Evolutionary conservation across 345 rosid genomes (phyloP), one percentile per base, ranked within the genome.

Genomic region (Rhizophora mangle): DNA sequence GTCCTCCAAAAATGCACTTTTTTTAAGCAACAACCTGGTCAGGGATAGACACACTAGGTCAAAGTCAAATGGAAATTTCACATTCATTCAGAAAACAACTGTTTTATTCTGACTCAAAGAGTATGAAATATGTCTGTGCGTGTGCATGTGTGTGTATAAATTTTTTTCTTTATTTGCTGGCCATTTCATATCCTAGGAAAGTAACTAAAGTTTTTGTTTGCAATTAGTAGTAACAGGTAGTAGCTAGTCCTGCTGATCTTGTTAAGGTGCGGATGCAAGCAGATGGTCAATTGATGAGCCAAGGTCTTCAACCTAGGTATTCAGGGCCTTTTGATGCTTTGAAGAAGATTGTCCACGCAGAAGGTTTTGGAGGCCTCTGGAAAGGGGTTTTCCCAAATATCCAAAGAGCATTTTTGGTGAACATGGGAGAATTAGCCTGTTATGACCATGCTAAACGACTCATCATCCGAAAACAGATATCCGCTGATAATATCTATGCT

Each of bases 221-320:
- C 26, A 37, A 58, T 71, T 84, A 87, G 90, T 77, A 68, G 58
- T 80, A 43, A 69, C 85, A 93, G 96, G 77, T 90, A 56, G 90
- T 88, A 70, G 96, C 95, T n/a, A 90, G 96, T 62, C 96, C 96
- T 13, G 89, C 98, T 60, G 96, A 93, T 86, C 89, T 93, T 66
- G 87, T 87, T 8, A 93, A 93, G 76, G 96, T 93, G 80, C 80
- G 96, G 72, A 90, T 93, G 98, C 98, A 93, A 87, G 93, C 93
- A 2, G 93, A 90, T 75, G 83, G 95, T 21, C 72, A 68, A 26
- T 30, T 82, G 64, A 79, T 74, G 39, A 82, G 82, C 76, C 86
- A 53, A 65, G 98, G 96, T n/a, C 77, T 86, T 64, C 79, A 73
- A 62, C 90, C 93, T 32, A 81, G 93, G 66, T 93, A 93, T 80